phyloP scores from a whole-genome alignment of 495 filamentous ascomycete species.

The Astrothelium macrocarpum region DNA sequence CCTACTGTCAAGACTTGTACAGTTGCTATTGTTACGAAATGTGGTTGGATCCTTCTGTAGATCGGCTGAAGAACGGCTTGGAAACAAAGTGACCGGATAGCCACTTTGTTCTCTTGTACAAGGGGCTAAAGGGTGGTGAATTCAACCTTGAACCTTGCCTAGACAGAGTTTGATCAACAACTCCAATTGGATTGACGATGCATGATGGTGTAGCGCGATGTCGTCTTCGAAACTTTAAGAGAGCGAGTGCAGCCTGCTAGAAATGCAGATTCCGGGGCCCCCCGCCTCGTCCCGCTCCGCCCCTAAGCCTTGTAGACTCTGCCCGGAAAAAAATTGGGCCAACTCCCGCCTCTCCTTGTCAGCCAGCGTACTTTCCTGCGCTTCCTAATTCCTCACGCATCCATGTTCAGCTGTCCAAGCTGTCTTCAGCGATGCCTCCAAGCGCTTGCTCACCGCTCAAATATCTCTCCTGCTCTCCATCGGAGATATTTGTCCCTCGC shows the following conservation, averaged over 20 bases:
- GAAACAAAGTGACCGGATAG: not conserved
- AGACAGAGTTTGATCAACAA: not conserved
- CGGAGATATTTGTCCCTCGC: not conserved
- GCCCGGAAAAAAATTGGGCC: not conserved
- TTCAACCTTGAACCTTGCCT: not conserved
- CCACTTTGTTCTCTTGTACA: not conserved
- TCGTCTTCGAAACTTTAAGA: not conserved
- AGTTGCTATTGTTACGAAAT: no score
- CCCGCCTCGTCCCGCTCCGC: slow-evolving; percentile 3
- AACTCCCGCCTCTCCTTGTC: not conserved
- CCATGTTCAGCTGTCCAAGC: slow-evolving; percentile 22
- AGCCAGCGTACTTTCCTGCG: not conserved
- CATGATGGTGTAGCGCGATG: not conserved
- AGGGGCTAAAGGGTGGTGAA: not conserved
- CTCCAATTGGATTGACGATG: not conserved
- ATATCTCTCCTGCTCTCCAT: not conserved
- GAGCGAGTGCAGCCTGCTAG: not conserved
- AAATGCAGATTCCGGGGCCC: not conserved
- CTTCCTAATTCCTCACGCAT: not conserved
- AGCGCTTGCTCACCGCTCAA: not conserved
- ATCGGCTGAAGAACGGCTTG: not conserved
- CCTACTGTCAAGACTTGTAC: no score
- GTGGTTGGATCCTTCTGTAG: not conserved
- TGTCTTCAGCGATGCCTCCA: slow-evolving; percentile 23
- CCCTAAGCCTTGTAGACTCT: slow-evolving; percentile 3